A percentile compares a stretch with the other conserved stretches of the same genome.
Conservation (phyloP, 2,329 filamentous ascomycete species). For the Aspergillus clavatus region DNA sequence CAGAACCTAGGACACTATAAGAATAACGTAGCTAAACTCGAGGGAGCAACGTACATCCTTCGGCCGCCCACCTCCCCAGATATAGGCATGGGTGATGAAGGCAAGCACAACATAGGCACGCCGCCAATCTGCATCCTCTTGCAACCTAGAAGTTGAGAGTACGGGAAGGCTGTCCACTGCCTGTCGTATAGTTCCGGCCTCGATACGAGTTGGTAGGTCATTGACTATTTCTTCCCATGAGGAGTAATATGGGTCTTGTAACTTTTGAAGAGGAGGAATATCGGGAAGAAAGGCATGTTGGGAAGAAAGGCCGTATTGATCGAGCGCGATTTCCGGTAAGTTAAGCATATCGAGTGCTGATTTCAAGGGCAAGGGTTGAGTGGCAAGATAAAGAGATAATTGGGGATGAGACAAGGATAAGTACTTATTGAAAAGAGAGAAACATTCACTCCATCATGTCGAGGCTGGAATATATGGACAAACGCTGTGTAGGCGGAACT, state of each 20-base stretch:
- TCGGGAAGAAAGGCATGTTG: conserved; percentile 77
- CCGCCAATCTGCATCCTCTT: conserved; percentile 80
- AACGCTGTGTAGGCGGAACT: neutral
- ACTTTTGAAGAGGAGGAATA: conserved; percentile 64
- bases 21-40: neutral
- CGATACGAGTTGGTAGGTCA: conserved; percentile 73
- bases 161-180: conserved; percentile 73
- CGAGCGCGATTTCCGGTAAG: conserved; percentile 41
- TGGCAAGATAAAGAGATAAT: neutral
- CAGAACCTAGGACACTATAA: conserved; percentile 23
- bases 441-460: neutral
- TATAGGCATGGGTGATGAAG: conserved; percentile 73
- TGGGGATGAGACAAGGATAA: neutral
- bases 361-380: neutral
- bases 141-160: conserved; percentile 69
- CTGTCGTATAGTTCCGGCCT: conserved; percentile 67
- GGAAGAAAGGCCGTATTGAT: conserved; percentile 60
- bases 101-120: conserved; percentile 71
- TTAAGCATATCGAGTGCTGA: conserved; percentile 20
- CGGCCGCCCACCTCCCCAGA: conserved; percentile 74
- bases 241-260: conserved; percentile 80
- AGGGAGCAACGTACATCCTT: conserved; percentile 51
- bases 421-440: neutral
- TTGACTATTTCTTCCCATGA: conserved; percentile 79
- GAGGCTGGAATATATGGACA: neutral